Percentiles rank a stretch among this genome's conserved stretches.
These are phyloP conservation scores for Fomitopsis betulina DNA, from an alignment of 1,284 basidiomycete genomes.

Conservation along the genomic window DNA sequence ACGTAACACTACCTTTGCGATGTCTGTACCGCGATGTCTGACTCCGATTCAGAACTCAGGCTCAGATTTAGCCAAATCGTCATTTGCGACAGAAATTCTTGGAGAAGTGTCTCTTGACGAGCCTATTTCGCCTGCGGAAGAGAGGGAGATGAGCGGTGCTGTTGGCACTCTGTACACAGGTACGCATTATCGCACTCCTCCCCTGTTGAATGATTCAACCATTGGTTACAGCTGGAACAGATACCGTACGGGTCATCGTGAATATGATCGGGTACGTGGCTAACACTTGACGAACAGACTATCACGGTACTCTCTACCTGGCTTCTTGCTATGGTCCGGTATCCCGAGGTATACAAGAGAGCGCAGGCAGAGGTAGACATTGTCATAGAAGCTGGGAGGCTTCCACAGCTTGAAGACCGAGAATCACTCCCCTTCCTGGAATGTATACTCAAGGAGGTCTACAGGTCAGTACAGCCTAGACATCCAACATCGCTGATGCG, in stretches of 20 bases:
- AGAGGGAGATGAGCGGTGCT: constrained; percentile 51
- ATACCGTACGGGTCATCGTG: background rate
- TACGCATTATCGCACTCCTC: background rate
- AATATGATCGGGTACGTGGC: too few relatives aligned
- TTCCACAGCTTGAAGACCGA: constrained; percentile 38
- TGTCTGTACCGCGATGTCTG: background rate
- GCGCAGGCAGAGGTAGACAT: constrained; percentile 40
- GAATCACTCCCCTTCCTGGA: constrained; percentile 34
- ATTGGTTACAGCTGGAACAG: background rate
- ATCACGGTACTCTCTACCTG: constrained; percentile 38
- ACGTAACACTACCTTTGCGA: background rate
- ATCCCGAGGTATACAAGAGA: constrained; percentile 32
- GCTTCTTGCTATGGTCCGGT: constrained; percentile 36
- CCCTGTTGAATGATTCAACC: background rate
- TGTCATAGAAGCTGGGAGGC: constrained; percentile 30
- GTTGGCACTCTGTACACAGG: constrained; percentile 47
- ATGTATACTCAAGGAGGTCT: constrained; percentile 36
- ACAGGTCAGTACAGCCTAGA: constrained; percentile 8
- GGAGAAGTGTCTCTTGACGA: constrained; percentile 18
- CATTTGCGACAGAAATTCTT: constrained; percentile 49
- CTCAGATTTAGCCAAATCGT: constrained; percentile 41
- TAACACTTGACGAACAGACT: constrained; percentile 27
- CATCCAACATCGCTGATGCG: background rate
- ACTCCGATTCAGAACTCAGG: constrained; percentile 28
- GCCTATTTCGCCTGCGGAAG: constrained; percentile 27